These are phyloP conservation scores for Senna siamea DNA, from an alignment of 306 rosid species.

Conservation along the genomic window DNA sequence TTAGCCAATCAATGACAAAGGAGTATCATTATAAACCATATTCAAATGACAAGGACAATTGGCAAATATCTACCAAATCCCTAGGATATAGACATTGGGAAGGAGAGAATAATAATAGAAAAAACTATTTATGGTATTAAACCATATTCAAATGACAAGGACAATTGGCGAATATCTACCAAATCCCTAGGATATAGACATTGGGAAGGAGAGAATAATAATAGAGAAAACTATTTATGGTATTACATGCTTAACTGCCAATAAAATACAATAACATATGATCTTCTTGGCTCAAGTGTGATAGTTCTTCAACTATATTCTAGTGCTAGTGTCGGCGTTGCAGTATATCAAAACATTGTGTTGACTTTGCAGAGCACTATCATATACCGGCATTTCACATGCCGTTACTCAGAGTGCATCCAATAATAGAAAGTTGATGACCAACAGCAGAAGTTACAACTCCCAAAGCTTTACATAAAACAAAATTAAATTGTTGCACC, in stretches of 20 bases:
- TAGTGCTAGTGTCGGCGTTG: neutral
- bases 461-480: conserved; percentile 9
- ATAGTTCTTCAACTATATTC: neutral
- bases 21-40: neutral
- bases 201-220: too few relatives aligned
- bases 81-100: too few relatives aligned
- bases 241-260: too few relatives aligned
- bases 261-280: too few relatives aligned
- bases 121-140: neutral
- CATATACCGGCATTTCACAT: neutral
- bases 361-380: conserved; percentile 6
- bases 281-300: neutral
- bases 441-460: neutral
- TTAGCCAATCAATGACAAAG: neutral
- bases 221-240: too few relatives aligned
- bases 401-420: conserved; percentile 16
- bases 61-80: neutral
- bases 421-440: neutral
- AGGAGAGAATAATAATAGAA: too few relatives aligned
- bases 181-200: too few relatives aligned
- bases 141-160: neutral
- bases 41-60: neutral
- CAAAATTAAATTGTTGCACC: conserved; percentile 15
- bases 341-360: conserved; percentile 1
- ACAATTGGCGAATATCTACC: neutral